Evolutionary conservation across 2,329 filamentous ascomycete genomes (phyloP).

Genomic region (Apiospora arundinis): DNA sequence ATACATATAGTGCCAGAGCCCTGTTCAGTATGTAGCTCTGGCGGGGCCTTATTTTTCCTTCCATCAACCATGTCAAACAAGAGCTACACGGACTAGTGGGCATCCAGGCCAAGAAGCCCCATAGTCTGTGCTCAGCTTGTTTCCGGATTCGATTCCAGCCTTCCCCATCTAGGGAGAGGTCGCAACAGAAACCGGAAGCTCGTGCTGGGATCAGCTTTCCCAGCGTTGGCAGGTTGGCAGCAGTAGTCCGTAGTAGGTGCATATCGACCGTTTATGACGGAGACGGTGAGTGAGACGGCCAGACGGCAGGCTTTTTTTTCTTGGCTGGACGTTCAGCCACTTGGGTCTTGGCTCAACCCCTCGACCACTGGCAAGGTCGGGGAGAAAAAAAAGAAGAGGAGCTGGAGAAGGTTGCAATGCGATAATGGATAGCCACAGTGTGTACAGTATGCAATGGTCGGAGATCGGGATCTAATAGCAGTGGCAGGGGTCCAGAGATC

Average conservation of each 20-base stretch:
- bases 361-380: conserved; percentile 1
- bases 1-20: neutral
- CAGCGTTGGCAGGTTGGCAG: conserved; percentile 6
- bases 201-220: conserved; percentile 18
- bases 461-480: conserved; percentile 19
- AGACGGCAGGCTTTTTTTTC: neutral
- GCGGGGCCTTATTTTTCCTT: conserved; percentile 15
- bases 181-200: conserved; percentile 12
- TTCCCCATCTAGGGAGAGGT: conserved; percentile 22
- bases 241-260: neutral
- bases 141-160: conserved; percentile 26
- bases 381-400: neutral
- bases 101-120: conserved; percentile 26
- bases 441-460: neutral
- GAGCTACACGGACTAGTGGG: conserved; percentile 24
- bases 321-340: neutral
- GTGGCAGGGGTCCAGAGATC: conserved; percentile 20
- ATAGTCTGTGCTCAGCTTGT: conserved; percentile 34
- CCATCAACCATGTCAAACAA: conserved; percentile 27
- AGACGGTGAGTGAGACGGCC: neutral
- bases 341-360: neutral
- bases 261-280: conserved; percentile 14
- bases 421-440: conserved; percentile 14
- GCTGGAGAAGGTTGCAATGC: conserved; percentile 14
- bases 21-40: conserved; percentile 1